Base-by-base conservation (phyloP, 352 stramenopile species). In the Phytophthora fragariaefolia region DNA sequence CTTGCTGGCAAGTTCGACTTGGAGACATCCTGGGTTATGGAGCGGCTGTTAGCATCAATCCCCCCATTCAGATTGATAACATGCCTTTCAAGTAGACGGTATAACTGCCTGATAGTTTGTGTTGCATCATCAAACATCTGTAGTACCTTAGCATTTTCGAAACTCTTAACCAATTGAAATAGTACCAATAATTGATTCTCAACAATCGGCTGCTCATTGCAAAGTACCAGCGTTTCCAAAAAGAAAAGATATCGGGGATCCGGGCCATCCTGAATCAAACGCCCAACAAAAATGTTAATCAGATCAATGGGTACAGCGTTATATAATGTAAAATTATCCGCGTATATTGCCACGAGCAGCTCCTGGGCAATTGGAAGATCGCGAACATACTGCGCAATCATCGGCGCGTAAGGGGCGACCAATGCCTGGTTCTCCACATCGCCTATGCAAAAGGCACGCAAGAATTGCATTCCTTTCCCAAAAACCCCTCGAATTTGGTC, bases 121-220 rank as follows among this genome's bases (percentile, higher is more conserved):
- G 45, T 46, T 40, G 73, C 56, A 53, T 86, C 77, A 36, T 90
- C 79, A 58, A 90, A 86, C 27, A 76, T 71, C 61, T 92, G 81
- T 8, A 90, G 34, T 1, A 90, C 72, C 6, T 67, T 68, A 0
- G 61, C 68, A 48, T 63, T 85, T 23, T 89, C 80, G 20, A 89
- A 63, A 45, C 76, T 84, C 50, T 90, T 90, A n/a, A 89, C 63
- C 20, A 92, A 54, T 59, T 90, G 81, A 23, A 89, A 89, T 4
- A 92, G 58, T 13, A 92, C 82, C 2, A 92, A 55, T 10, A 90
- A 58, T 40, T 90, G 83, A 27, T 92, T 92, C 28, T 92, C 83
- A 12, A 82, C 45, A 13, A 90, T 64, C 0, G 83, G 80, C n/a
- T 67, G 70, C 30, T 90, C 80, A 40, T 82, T 71, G 45, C 81